Base-by-base conservation (phyloP, 306 rosid species). In the Rosa rugosa region DNA sequence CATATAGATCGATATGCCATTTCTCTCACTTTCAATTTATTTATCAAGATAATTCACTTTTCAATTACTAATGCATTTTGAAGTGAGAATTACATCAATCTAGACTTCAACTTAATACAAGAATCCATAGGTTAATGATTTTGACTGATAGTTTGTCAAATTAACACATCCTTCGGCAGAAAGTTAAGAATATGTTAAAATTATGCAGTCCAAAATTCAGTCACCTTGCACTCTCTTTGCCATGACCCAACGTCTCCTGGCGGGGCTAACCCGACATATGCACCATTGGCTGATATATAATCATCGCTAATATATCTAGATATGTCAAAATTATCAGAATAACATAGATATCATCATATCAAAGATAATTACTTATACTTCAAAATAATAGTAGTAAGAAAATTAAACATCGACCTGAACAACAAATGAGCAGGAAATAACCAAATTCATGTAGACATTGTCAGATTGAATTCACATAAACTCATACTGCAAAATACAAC, bases 151-250 rank as follows among this genome's bases (percentile, higher is more conserved):
- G 41, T n/a, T n/a, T n/a, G 3, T 40, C 3, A 40, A 5, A 0
- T 40, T 40, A 2, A 40, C 41, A 40, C 41, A 40, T 40, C 41
- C 1, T 65, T 16, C 49, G 4, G 11, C 53, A 72, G 34, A 4
- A 51, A 49, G 20, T 49, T 23, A 27, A 40, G 38, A 64, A 36
- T 46, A 46, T 8, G 27, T 17, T 23, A 22, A 10, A n/a, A n/a
- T n/a, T 10, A 60, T 62, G 8, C n/a, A 63, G 67, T 60, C 20
- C 68, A 62, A 27, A 31, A 14, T 18, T 5, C 11, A 34, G 49
- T 84, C 53, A 94, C 99, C 96, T 93, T 93, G 89, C 97, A 85
- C 83, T n/a, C n/a, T n/a, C n/a, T n/a, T n/a, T n/a, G n/a, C n/a
- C n/a, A n/a, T n/a, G n/a, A n/a, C n/a, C n/a, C n/a, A n/a, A n/a